Conservation (phyloP, 2,329 filamentous ascomycete genomes). For the Colletotrichum cereale region DNA sequence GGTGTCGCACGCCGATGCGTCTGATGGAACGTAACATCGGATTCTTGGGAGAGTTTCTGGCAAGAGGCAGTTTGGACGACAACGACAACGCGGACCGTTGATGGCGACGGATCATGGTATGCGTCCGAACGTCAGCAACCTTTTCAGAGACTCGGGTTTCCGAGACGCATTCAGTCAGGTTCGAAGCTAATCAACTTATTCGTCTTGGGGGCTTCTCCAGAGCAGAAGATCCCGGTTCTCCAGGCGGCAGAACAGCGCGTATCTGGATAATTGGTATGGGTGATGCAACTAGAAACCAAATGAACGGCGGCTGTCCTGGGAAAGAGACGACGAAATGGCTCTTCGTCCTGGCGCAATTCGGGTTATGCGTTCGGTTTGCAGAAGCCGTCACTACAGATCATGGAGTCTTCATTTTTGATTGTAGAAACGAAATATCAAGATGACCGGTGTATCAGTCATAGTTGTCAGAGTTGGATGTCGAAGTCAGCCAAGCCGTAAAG, state of each 20-base stretch:
- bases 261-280: not conserved
- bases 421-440: not conserved
- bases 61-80: not conserved
- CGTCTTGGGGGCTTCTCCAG: not conserved
- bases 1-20: constrained; percentile 24
- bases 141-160: not conserved
- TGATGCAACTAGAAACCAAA: not conserved
- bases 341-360: too few species aligned
- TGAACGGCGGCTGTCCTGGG: not conserved
- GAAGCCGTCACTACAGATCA: not conserved
- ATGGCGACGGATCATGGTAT: not conserved
- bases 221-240: not conserved
- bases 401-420: not conserved
- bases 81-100: not conserved
- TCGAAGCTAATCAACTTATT: not conserved
- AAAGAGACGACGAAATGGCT: not conserved
- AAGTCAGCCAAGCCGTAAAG: too few species aligned
- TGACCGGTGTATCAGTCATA: not conserved
- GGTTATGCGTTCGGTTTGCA: not conserved
- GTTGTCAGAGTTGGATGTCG: not conserved
- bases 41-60: not conserved
- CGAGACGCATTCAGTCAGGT: not conserved
- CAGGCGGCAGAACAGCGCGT: not conserved
- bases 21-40: constrained; percentile 39
- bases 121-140: not conserved